Evolutionary conservation across 2,329 filamentous ascomycete genomes (phyloP).

Genomic region (Penicillium italicum): DNA sequence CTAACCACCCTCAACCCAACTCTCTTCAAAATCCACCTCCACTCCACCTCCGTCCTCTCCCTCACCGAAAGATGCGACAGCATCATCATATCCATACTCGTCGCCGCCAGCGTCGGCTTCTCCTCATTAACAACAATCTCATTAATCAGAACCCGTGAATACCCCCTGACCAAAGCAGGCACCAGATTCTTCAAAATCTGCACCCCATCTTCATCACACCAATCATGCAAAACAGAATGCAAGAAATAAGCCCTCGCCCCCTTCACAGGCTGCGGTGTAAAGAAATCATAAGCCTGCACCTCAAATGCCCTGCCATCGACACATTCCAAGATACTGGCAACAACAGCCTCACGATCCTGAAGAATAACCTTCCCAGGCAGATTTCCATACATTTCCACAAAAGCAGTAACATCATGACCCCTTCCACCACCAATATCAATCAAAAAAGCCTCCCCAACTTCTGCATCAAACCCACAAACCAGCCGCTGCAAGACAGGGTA

Average conservation of each 20-base stretch:
- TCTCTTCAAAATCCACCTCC: background rate
- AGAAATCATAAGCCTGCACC: background rate
- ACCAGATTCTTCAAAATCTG: background rate
- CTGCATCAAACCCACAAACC: background rate
- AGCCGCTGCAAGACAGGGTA: background rate
- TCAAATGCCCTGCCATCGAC: background rate
- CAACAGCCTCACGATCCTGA: background rate
- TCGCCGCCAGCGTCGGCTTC: background rate
- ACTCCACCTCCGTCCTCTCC: background rate
- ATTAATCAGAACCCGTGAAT: background rate
- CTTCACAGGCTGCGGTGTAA: background rate
- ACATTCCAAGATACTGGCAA: background rate
- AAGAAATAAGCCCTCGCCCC: background rate
- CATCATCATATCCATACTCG: background rate
- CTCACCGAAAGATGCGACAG: background rate
- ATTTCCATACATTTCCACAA: background rate
- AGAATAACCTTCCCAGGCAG: background rate
- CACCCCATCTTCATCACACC: background rate
- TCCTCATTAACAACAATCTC: conserved; percentile 15
- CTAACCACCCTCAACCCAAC: background rate
- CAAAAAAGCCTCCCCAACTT: background rate
- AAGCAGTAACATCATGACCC: background rate
- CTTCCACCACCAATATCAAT: background rate
- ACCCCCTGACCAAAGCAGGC: background rate
- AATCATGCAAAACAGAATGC: background rate